Base-by-base conservation (phyloP, 495 filamentous ascomycete species). In the Melanomma pulvis-pyrius region DNA sequence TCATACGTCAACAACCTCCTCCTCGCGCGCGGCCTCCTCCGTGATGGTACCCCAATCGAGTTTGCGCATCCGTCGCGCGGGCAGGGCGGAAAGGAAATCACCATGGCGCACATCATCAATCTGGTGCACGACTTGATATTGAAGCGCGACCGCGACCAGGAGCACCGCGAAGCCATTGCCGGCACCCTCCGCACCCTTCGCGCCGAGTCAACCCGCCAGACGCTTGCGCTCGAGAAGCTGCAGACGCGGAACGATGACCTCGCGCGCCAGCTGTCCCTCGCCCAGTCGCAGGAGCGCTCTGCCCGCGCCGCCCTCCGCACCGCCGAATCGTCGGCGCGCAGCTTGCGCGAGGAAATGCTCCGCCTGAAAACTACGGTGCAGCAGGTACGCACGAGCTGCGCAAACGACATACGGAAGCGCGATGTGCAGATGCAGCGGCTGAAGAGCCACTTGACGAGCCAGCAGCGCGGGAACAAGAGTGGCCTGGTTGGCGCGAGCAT, bases 1-100 rank as follows among this genome's bases (percentile, higher is more conserved):
- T 86, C 87, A 50, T 98, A 98, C 78, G 90, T 98, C 79, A 98
- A 98, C 80, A 97, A 97, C 75, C 88, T 96, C 61, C 82, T 98
- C 30, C 84, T 97, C 34, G 92, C 93, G 3, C 87, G 94, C 44
- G 94, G 94, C 21, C 82, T 98, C 22, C 79, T 98, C 12, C 89
- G 90, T 72, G 89, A 90, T 87, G 90, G 92, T 68, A 82, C 85
- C 61, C 84, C 84, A 30, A 94, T 98, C 75, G 87, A 96, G 73
- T 98, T 98, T 74, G 87, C 90, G 64, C 78, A 84, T 30, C 91
- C 92, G 15, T 85, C 88, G 52, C 83, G 84, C 64, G 83, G 80
- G 53, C 86, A 89, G 30, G 87, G 84, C 22, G 86, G 85, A 25
- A 74, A 83, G 11, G 86, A 86, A 46, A 82, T 80, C 13, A 91